phyloP scores from a whole-genome alignment of 441 rosid genomes.

The Erodium moschatum region DNA sequence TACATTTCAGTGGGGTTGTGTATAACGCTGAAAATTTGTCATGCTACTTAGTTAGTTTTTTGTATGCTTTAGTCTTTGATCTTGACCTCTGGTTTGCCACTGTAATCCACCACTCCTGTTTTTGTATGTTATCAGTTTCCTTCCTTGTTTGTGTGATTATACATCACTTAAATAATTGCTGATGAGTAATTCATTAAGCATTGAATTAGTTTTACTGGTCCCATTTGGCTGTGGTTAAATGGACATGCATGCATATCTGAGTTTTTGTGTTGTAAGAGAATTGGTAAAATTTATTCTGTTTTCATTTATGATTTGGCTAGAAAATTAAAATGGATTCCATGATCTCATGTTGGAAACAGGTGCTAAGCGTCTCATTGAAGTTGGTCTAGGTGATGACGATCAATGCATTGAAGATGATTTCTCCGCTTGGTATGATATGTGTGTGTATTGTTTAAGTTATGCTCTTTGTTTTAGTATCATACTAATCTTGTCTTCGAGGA shows the following conservation, averaged over 20 bases:
- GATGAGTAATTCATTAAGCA: too few relatives aligned
- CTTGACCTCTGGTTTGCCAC: not conserved
- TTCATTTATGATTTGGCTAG: not conserved
- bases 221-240: not conserved
- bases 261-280: not conserved
- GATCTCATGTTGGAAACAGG: slow-evolving; percentile 31
- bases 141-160: not conserved
- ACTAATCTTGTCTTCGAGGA: not conserved
- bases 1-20: not conserved
- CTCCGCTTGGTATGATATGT: slow-evolving; percentile 54
- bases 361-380: slow-evolving; percentile 55
- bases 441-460: too few relatives aligned
- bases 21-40: not conserved
- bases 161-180: too few relatives aligned
- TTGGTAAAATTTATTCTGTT: not conserved
- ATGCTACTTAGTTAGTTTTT: not conserved
- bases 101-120: not conserved
- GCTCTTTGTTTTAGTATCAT: not conserved
- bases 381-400: slow-evolving; percentile 94
- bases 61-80: not conserved
- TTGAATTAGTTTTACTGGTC: not conserved
- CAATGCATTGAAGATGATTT: slow-evolving; percentile 97
- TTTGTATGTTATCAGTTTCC: not conserved
- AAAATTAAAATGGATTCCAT: not conserved
- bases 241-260: not conserved